Percentiles rank a stretch among this genome's conserved stretches.
Conservation (phyloP, 2,329 filamentous ascomycete species). For the Talaromyces sp. region DNA sequence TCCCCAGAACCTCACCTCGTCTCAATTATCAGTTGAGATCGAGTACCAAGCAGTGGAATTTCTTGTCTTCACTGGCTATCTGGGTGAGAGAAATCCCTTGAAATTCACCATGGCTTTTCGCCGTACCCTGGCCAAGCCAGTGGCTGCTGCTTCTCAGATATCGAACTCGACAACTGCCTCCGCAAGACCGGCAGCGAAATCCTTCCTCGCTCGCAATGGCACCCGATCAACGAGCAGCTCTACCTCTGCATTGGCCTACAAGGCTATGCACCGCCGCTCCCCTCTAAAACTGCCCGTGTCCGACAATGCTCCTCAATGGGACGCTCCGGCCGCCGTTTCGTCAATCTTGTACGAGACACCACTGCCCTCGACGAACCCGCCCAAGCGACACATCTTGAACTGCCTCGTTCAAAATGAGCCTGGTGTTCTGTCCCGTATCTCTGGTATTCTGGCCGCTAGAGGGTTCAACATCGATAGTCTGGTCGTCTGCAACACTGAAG, state of each 20-base stretch:
- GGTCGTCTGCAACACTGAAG: constrained; percentile 96
- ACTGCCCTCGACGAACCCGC: constrained; percentile 72
- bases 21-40: constrained; percentile 13
- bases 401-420: constrained; percentile 99
- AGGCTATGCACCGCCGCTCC: constrained; percentile 87
- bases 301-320: constrained; percentile 73
- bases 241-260: constrained; percentile 93
- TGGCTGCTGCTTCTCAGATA: constrained; percentile 19
- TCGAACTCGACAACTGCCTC: constrained; percentile 29
- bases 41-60: constrained; percentile 12
- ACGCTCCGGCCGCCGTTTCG: constrained; percentile 87
- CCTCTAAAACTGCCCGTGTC: constrained; percentile 77
- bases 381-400: constrained; percentile 94
- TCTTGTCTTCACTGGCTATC: constrained; percentile 1
- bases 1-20: constrained; percentile 6
- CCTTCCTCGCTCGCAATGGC: constrained; percentile 5
- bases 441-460: constrained; percentile 88
- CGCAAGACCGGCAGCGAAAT: constrained; percentile 13
- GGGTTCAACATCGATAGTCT: constrained; percentile 99
- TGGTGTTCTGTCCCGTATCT: constrained; percentile 92
- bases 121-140: constrained; percentile 34
- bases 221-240: constrained; percentile 53
- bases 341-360: constrained; percentile 99
- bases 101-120: constrained; percentile 37
- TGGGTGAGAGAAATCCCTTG: neutral